These are phyloP conservation scores for Ophiostoma triangulosporum DNA, from an alignment of 2,329 filamentous ascomycete species.

Conservation along the genomic window DNA sequence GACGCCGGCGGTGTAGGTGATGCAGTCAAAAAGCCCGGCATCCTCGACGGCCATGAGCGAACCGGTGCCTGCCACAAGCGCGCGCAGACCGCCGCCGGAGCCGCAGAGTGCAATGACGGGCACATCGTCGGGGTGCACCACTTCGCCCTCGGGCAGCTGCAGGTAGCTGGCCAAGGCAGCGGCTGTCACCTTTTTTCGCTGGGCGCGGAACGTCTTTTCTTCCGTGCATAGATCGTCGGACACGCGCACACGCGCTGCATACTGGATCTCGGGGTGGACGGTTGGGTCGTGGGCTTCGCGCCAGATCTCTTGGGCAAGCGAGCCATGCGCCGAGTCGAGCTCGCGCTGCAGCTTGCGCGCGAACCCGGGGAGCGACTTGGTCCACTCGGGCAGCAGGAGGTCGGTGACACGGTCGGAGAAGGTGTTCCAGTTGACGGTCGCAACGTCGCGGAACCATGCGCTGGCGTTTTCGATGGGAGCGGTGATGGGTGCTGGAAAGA, in stretches of 20 bases:
- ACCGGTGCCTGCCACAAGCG: conserved; percentile 79
- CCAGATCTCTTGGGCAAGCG: conserved; percentile 89
- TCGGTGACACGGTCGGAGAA: conserved; percentile 50
- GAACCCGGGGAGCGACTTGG: conserved; percentile 59
- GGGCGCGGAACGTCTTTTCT: conserved; percentile 60
- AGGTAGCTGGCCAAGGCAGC: conserved; percentile 74
- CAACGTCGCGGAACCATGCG: conserved; percentile 34
- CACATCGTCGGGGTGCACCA: conserved; percentile 88
- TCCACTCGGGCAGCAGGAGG: conserved; percentile 72
- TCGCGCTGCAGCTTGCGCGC: conserved; percentile 76
- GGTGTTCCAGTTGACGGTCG: conserved; percentile 40
- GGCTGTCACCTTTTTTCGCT: conserved; percentile 53
- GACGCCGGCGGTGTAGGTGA: conserved; percentile 89
- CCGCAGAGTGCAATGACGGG: conserved; percentile 89
- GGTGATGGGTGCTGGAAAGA: not conserved
- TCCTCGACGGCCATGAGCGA: conserved; percentile 76
- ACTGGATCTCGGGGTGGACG: conserved; percentile 75
- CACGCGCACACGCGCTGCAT: conserved; percentile 68
- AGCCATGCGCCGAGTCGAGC: conserved; percentile 75
- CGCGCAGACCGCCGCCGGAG: conserved; percentile 80
- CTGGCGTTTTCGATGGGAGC: not conserved
- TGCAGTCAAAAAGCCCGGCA: conserved; percentile 81
- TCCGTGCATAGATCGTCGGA: conserved; percentile 67
- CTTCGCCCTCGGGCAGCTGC: conserved; percentile 51
- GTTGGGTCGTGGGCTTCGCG: conserved; percentile 71